Evolutionary conservation across 495 filamentous ascomycete species (phyloP), one percentile per base, ranked within the genome.

Genomic region (Penicillium cosmopolitanum): DNA sequence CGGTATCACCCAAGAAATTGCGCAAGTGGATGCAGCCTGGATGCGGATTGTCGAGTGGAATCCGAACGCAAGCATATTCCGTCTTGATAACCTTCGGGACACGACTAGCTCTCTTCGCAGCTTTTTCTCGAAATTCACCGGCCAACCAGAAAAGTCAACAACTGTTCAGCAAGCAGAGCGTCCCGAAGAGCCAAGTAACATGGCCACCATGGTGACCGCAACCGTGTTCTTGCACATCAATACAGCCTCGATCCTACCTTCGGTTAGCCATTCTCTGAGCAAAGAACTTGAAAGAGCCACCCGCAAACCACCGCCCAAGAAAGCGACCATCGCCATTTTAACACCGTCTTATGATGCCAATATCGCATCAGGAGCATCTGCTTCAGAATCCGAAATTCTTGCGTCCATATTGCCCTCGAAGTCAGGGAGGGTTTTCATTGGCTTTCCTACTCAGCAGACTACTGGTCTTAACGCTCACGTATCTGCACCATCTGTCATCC

Each of bases 401-500:
- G 82, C 86, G 1, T 92, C 92, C 0, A 92, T 98, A n/a, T 74
- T 97, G 2, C 96, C 96, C 19, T 90, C 85, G 35, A 95, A 92
- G 68, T 85, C 87, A 46, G 96, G 96, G 23, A 85, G 89, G 52
- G 87, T 99, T 34, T 99, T 97, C 69, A 99, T 99, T 65, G 96
- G 96, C 2, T 98, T 98, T 71, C 94, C 95, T 23, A 99, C 96
- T 4, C 90, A 90, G 48, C 96, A 99, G 74, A 99, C 96, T 1
- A 99, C 96, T 3, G 93, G 93, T 25, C 86, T 93, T 12, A 90
- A 92, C 34, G 90, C 92, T 64, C 96, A 99, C 74, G 89, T 99
- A n/a, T 97, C 93, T n/a, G 96, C 96, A 1, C 93, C 93, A 7
- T 97, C 94, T 15, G 88, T 98, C 40, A 98, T 99, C 61, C 96